A percentile compares a stretch with the other conserved stretches of the same genome.
phyloP scores from a whole-genome alignment of 1,284 basidiomycete genomes.

The Apiotrichum siamense region DNA sequence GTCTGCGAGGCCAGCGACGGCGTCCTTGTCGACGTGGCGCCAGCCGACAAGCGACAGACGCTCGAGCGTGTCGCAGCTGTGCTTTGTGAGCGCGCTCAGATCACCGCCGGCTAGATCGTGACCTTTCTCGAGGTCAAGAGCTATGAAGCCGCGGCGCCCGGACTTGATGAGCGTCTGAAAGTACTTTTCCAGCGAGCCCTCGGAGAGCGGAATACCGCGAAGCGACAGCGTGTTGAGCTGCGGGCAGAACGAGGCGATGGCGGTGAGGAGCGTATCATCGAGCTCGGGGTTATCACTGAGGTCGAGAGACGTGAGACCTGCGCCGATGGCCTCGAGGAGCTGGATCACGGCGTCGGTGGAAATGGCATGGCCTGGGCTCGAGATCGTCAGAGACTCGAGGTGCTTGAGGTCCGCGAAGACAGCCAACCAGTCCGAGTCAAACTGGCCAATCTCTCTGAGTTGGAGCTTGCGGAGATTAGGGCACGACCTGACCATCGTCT shows the following conservation, averaged over 20 bases:
- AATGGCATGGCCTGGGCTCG: conserved; percentile 43
- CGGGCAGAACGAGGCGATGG: conserved; percentile 56
- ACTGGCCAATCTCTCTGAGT: conserved; percentile 69
- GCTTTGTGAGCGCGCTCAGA: conserved; percentile 60
- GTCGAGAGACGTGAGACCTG: conserved; percentile 55
- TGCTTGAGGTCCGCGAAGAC: conserved; percentile 50
- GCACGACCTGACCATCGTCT: conserved; percentile 60
- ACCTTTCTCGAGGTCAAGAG: conserved; percentile 59
- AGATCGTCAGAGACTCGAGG: conserved; percentile 37
- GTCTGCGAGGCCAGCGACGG: conserved; percentile 54
- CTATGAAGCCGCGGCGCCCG: conserved; percentile 46
- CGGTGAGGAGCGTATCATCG: conserved; percentile 56
- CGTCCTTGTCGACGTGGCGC: conserved; percentile 58
- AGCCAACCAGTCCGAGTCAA: conserved; percentile 61
- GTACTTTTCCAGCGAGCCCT: conserved; percentile 62
- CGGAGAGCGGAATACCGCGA: conserved; percentile 59
- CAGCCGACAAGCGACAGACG: conserved; percentile 70
- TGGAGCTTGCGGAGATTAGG: conserved; percentile 62
- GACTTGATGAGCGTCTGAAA: conserved; percentile 52
- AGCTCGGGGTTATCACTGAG: conserved; percentile 60
- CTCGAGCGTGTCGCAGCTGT: conserved; percentile 62
- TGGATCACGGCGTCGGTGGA: conserved; percentile 57
- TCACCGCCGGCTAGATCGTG: conserved; percentile 56
- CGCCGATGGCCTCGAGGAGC: conserved; percentile 56
- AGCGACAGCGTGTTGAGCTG: conserved; percentile 58